Conservation (phyloP, 495 filamentous ascomycete species). For the Aspergillus wentii region DNA sequence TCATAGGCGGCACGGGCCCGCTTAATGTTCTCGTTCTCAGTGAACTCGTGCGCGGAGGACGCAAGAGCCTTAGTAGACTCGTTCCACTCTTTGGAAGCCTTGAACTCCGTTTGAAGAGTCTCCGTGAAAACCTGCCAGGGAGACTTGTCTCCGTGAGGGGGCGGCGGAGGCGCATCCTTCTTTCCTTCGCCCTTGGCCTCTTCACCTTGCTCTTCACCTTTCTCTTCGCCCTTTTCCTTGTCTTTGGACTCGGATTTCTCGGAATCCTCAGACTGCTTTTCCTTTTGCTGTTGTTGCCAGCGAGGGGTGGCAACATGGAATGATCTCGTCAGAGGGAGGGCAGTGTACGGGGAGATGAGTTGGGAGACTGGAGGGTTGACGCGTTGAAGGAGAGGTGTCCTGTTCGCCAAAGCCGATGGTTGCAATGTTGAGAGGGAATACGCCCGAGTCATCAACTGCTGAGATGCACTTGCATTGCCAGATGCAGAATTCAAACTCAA, state of each 20-base stretch:
- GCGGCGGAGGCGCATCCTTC: slow-evolving; percentile 70
- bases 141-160: slow-evolving; percentile 94
- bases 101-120: slow-evolving; percentile 86
- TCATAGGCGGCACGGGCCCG: slow-evolving; percentile 81
- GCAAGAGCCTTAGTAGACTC: slow-evolving; percentile 94
- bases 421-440: slow-evolving; percentile 25
- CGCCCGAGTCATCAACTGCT: slow-evolving; percentile 51
- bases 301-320: slow-evolving; percentile 35
- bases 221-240: neutral
- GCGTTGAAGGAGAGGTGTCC: slow-evolving; percentile 11
- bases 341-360: slow-evolving; percentile 33
- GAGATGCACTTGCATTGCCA: slow-evolving; percentile 51
- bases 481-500: slow-evolving; percentile 34
- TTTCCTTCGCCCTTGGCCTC: slow-evolving; percentile 55
- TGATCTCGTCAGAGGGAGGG: slow-evolving; percentile 35
- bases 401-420: slow-evolving; percentile 8
- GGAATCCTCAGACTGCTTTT: slow-evolving; percentile 43
- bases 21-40: slow-evolving; percentile 89
- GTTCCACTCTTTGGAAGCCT: slow-evolving; percentile 98
- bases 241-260: slow-evolving; percentile 26
- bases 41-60: slow-evolving; percentile 80
- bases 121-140: slow-evolving; percentile 98
- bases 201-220: slow-evolving; percentile 21
- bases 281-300: slow-evolving; percentile 35
- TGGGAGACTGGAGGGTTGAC: slow-evolving; percentile 25